A percentile compares a stretch with the other conserved stretches of the same genome.
phyloP scores from a whole-genome alignment of 768 basidiomycete species.

The Termitomyces eurrhizus region DNA sequence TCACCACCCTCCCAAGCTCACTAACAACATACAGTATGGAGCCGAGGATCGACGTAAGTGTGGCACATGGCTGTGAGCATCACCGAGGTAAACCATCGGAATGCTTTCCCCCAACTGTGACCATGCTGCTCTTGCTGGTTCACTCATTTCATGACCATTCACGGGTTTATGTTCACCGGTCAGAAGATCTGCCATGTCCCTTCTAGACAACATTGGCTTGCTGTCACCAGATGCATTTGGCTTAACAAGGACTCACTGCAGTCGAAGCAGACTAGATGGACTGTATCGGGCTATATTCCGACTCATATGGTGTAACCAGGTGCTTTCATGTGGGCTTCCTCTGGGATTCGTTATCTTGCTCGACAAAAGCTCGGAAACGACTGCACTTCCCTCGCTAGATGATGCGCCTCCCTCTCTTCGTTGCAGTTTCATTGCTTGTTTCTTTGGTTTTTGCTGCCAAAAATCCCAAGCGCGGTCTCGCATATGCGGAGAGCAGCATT shows the following conservation, averaged over 20 bases:
- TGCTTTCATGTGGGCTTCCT: background rate
- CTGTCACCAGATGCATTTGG: conserved; percentile 11
- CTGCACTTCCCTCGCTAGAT: background rate
- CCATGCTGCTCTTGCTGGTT: background rate
- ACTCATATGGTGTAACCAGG: background rate
- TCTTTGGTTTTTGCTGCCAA: conserved; percentile 18
- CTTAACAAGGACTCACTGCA: background rate
- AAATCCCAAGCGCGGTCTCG: conserved; percentile 35
- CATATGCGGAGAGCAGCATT: conserved; percentile 25
- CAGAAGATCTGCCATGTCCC: conserved; percentile 5
- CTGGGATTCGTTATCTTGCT: background rate
- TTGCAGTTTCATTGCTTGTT: background rate
- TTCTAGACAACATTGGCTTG: background rate
- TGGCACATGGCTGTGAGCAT: conserved; percentile 2
- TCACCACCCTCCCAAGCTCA: background rate
- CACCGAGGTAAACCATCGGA: background rate
- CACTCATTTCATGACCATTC: background rate
- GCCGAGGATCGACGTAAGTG: background rate
- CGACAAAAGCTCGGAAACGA: conserved; percentile 1
- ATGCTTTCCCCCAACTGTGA: background rate
- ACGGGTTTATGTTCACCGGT: conserved; percentile 2
- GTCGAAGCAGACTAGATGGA: background rate
- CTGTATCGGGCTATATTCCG: background rate
- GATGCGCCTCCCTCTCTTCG: conserved; percentile 9
- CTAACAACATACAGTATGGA: background rate